Base-by-base conservation (phyloP, 306 rosid species). In the Rosa multiflora region DNA sequence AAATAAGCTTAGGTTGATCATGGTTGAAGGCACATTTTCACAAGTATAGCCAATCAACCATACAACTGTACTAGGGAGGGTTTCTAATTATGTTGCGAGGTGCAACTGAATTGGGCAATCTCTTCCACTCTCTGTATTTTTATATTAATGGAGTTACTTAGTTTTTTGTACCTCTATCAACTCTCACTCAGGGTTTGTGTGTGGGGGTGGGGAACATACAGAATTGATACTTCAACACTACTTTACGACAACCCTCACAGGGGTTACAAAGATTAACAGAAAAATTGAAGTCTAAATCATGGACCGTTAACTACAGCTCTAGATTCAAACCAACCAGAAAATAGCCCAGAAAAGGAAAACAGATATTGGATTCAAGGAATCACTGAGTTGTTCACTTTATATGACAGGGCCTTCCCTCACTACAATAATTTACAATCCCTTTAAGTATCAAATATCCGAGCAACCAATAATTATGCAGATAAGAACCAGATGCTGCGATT, bases 401-500 rank as follows among this genome's bases (percentile, higher is more conserved):
- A 80, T 67, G 73, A 51, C 80, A 77, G 63, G 70, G 77, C 52
- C 79, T 52, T 72, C 71, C 56, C 52, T 69, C 23, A 18, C 55
- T 40, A 49, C 87, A 78, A 83, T 86, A 86, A 80, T 83, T 64
- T 80, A 71, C 47, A 59, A 74, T 43, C 73, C 80, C 84, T 83
- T 82, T 87, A 81, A 82, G 87, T 86, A 88, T 81, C 79, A 87
- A 79, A 81, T 75, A 79, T 70, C 75, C 49, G 51, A 81, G 78
- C 82, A 82, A 80, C 66, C 49, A 88, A 76, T 66, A 85, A 83
- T 77, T 70, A 82, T 83, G 82, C 80, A 76, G 83, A 81, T 83
- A 82, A 87, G 87, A 88, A 87, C 83, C 79, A 26, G 87, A 87
- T 87, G 85, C 84, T 67, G 68, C 67, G 55, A 67, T 80, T 79